Conservation (phyloP, 78 protist species). For the Neovahlkampfia damariscottae region DNA sequence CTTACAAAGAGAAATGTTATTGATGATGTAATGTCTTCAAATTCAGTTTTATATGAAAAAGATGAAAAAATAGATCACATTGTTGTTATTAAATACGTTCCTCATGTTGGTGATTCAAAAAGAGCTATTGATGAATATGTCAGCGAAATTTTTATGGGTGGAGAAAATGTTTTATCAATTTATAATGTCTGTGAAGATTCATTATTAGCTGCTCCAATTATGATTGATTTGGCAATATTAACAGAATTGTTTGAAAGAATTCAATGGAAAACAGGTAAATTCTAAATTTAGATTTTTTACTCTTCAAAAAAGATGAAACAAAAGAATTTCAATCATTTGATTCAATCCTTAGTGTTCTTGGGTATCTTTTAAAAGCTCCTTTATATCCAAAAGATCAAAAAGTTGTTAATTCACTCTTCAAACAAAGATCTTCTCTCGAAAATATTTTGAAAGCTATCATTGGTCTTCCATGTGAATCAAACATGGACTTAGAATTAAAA, state of each 20-base stretch:
- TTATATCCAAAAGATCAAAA: conserved; percentile 79
- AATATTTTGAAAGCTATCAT: conserved; percentile 85
- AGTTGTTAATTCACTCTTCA: conserved; percentile 91
- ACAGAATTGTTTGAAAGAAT: conserved; percentile 60
- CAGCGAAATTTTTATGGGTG: conserved; percentile 92
- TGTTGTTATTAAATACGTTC: conserved; percentile 98
- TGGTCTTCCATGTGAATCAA: conserved; percentile 86
- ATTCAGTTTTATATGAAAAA: conserved; percentile 75
- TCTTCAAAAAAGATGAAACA: conserved; percentile 32
- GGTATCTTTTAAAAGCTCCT: conserved; percentile 90
- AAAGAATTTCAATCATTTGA: conserved; percentile 48
- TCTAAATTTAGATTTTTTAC: not conserved
- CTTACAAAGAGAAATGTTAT: conserved; percentile 94
- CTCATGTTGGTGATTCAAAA: conserved; percentile 98
- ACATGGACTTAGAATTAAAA: conserved; percentile 78
- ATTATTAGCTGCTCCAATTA: conserved; percentile 96
- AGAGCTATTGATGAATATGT: conserved; percentile 98
- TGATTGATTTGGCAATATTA: conserved; percentile 86
- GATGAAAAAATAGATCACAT: conserved; percentile 94
- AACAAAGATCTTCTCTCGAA: conserved; percentile 76
- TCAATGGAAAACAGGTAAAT: too few species aligned
- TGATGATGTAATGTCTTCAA: conserved; percentile 95
- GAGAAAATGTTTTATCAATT: conserved; percentile 76
- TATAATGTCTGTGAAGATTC: conserved; percentile 88
- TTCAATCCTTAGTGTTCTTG: conserved; percentile 67